phyloP scores from a whole-genome alignment of 306 rosid genomes.

The Lotus japonicus region DNA sequence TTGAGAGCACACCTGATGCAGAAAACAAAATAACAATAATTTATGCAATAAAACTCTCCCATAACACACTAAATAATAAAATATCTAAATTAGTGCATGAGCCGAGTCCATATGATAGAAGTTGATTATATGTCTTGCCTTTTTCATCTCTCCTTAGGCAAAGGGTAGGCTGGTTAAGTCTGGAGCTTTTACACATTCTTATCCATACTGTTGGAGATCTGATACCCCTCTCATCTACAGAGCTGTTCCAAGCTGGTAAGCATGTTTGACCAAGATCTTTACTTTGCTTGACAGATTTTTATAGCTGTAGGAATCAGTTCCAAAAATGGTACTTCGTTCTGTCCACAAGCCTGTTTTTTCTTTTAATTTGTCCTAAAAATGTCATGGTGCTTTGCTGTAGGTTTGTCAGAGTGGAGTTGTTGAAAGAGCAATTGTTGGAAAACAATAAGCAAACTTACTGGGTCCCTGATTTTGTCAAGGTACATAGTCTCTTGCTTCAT shows the following conservation, averaged over 20 bases:
- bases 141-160: slow-evolving; percentile 46
- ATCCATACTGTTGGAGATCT: slow-evolving; percentile 92
- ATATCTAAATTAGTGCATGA: not conserved
- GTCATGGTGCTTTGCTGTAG: slow-evolving; percentile 33
- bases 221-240: slow-evolving; percentile 90
- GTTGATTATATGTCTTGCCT: slow-evolving; percentile 1
- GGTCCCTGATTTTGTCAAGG: slow-evolving; percentile 99
- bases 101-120: not conserved
- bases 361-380: not conserved
- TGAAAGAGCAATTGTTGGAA: slow-evolving; percentile 78
- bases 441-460: slow-evolving; percentile 84
- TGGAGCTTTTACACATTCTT: slow-evolving; percentile 80
- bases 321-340: not conserved
- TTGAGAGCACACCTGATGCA: not conserved
- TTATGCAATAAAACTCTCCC: not conserved
- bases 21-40: not conserved
- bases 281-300: slow-evolving; percentile 8
- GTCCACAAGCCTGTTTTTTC: not conserved
- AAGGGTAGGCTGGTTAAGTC: slow-evolving; percentile 78
- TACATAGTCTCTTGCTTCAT: slow-evolving; percentile 18
- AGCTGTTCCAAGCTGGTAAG: slow-evolving; percentile 97
- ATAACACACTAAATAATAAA: not conserved
- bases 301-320: slow-evolving; percentile 7
- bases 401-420: slow-evolving; percentile 82
- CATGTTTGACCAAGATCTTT: slow-evolving; percentile 5